Percentiles rank a stretch among this genome's conserved stretches.
phyloP scores from a whole-genome alignment of 78 protist genomes.

The Dictyostelium firmibasis region DNA sequence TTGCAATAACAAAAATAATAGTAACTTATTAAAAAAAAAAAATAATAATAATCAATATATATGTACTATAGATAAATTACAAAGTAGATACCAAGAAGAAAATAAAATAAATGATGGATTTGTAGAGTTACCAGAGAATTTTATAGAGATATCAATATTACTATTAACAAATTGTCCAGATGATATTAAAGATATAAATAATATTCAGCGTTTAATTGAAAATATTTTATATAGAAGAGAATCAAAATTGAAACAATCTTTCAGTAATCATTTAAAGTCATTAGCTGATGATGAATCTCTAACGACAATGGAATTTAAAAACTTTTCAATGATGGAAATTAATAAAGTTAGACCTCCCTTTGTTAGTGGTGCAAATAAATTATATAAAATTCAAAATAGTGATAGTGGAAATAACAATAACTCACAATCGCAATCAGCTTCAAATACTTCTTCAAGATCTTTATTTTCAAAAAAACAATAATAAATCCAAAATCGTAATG shows the following conservation, averaged over 20 bases:
- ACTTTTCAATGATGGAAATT: slow-evolving; percentile 60
- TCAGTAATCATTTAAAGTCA: background rate
- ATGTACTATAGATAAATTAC: background rate
- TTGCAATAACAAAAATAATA: background rate
- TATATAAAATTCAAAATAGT: background rate
- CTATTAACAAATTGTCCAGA: slow-evolving; percentile 29
- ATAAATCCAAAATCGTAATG: background rate
- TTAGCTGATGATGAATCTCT: background rate
- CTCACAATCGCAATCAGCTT: background rate
- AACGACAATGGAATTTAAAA: background rate
- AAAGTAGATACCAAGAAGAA: slow-evolving; percentile 7
- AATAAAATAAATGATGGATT: background rate
- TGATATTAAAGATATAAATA: slow-evolving; percentile 16
- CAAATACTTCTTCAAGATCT: background rate
- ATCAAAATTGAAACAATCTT: slow-evolving; percentile 7
- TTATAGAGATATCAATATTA: slow-evolving; percentile 43
- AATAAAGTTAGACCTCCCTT: slow-evolving; percentile 13
- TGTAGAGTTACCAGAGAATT: slow-evolving; percentile 20
- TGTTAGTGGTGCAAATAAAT: slow-evolving; percentile 16
- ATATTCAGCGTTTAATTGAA: background rate
- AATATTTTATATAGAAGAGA: slow-evolving; percentile 42
- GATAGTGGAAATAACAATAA: background rate
- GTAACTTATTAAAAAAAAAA: no score
- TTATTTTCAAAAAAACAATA: background rate
- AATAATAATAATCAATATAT: no score